Conservation (phyloP, 176 grass and related monocot species). For the Carex littledalei region DNA sequence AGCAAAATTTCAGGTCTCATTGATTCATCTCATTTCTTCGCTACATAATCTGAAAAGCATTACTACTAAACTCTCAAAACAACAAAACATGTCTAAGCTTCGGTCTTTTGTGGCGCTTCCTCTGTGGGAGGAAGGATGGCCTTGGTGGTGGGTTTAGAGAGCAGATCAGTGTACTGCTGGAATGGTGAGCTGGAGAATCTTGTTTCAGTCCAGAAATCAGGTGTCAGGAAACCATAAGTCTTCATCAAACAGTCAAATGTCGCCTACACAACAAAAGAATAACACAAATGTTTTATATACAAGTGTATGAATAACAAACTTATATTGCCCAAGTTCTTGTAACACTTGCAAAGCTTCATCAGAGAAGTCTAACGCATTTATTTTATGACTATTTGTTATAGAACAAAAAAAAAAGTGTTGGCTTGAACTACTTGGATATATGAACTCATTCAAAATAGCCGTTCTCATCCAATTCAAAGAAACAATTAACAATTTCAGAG, state of each 20-base stretch:
- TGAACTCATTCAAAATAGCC: too few species aligned
- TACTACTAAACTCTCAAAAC: background rate
- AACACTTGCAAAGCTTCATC: background rate
- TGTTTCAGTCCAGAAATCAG: conserved; percentile 63
- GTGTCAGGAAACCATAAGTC: conserved; percentile 50
- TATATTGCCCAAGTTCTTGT: background rate
- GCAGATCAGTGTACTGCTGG: conserved; percentile 44
- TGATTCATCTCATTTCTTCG: conserved; percentile 13
- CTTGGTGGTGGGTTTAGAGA: conserved; percentile 54
- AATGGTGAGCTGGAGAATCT: conserved; percentile 36
- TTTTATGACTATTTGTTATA: too few species aligned
- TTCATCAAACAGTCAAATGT: conserved; percentile 84
- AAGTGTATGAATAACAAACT: background rate
- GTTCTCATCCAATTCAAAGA: too few species aligned
- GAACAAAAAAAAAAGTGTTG: too few species aligned
- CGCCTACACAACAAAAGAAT: conserved; percentile 25
- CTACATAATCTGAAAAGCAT: conserved; percentile 1
- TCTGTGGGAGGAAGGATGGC: conserved; percentile 42
- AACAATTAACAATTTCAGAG: background rate
- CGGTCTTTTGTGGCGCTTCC: background rate
- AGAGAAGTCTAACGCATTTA: too few species aligned
- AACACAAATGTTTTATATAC: background rate
- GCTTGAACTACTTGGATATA: too few species aligned
- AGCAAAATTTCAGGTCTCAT: conserved; percentile 16
- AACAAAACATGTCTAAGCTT: conserved; percentile 12